These are phyloP conservation scores for Nakazawaea anatomiae DNA, from an alignment of 805 yeast species.

Conservation along the genomic window DNA sequence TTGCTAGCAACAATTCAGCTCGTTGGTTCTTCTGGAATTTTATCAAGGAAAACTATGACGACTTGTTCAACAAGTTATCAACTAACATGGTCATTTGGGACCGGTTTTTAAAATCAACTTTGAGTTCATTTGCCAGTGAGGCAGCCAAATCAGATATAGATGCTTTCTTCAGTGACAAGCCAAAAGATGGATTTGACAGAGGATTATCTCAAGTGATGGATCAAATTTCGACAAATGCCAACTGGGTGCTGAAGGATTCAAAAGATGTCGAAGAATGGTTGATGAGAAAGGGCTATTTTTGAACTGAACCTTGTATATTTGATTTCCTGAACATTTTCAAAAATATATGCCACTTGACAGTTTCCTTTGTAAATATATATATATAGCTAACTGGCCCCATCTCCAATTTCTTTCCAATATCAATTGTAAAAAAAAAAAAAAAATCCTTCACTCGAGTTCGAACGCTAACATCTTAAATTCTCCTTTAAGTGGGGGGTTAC, in stretches of 20 bases:
- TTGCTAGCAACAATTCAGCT: conserved; percentile 39
- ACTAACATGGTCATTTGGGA: conserved; percentile 47
- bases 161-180: conserved; percentile 38
- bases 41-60: conserved; percentile 41
- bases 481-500: too few relatives aligned
- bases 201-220: conserved; percentile 53
- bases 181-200: conserved; percentile 52
- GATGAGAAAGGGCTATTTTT: conserved; percentile 15
- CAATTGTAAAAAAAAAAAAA: too few relatives aligned
- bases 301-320: neutral
- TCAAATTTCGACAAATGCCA: conserved; percentile 39
- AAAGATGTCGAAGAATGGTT: conserved; percentile 41
- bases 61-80: conserved; percentile 36
- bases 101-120: conserved; percentile 32
- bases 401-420: too few relatives aligned
- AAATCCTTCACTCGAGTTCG: too few relatives aligned
- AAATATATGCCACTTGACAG: too few relatives aligned
- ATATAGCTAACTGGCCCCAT: too few relatives aligned
- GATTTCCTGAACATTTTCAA: too few relatives aligned
- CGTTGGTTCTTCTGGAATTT: conserved; percentile 43
- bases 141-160: conserved; percentile 31
- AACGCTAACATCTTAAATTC: too few relatives aligned
- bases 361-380: too few relatives aligned
- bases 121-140: conserved; percentile 27
- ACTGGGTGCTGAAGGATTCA: conserved; percentile 45